These are phyloP conservation scores for Boletus sp. DNA, from an alignment of 1,284 basidiomycete genomes.

Conservation along the genomic window DNA sequence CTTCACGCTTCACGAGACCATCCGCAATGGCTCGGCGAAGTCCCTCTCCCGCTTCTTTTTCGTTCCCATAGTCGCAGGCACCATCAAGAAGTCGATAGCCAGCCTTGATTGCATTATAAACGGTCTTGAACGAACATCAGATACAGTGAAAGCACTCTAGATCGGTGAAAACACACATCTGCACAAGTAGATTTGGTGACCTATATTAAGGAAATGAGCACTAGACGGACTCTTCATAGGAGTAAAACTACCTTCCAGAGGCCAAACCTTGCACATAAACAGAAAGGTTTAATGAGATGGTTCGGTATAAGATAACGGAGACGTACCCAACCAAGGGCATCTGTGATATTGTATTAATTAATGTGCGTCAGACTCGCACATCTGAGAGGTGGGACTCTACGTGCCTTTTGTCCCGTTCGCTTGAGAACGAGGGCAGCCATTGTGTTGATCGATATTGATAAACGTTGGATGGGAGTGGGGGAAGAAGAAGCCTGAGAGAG, in stretches of 20 bases:
- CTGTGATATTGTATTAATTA: conserved; percentile 14
- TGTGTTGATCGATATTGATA: conserved; percentile 6
- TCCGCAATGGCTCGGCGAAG: conserved; percentile 71
- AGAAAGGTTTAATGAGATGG: neutral
- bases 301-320: neutral
- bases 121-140: conserved; percentile 39
- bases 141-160: neutral
- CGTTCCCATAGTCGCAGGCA: conserved; percentile 82
- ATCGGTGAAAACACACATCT: conserved; percentile 40
- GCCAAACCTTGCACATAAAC: conserved; percentile 47
- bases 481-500: no score
- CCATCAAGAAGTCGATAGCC: conserved; percentile 83
- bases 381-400: conserved; percentile 1
- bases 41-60: conserved; percentile 80
- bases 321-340: conserved; percentile 34
- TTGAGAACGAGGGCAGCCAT: conserved; percentile 55
- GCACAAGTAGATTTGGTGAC: conserved; percentile 56
- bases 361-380: neutral
- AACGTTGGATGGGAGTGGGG: neutral
- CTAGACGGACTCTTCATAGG: conserved; percentile 14
- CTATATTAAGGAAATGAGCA: conserved; percentile 33
- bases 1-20: conserved; percentile 70
- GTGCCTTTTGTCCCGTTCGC: conserved; percentile 55
- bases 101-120: conserved; percentile 67
- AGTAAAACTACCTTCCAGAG: conserved; percentile 55